A percentile compares a stretch with the other conserved stretches of the same genome.
phyloP scores from a whole-genome alignment of 208 protist genomes.

The Trypanosoma cruzi region DNA sequence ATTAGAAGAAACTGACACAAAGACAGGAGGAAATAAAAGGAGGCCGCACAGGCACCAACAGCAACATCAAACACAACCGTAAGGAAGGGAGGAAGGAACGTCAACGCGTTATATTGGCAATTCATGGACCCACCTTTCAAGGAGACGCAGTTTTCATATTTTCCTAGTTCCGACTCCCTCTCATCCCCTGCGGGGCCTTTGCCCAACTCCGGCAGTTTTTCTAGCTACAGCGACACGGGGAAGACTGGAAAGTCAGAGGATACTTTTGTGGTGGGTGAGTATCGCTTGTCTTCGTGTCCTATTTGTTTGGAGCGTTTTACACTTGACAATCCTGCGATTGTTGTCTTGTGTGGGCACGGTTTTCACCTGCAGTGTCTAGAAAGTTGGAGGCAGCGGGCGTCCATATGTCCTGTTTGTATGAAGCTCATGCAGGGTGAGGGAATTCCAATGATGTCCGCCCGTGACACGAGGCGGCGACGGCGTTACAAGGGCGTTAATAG shows the following conservation, averaged over 20 bases:
- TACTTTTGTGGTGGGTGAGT: constrained; percentile 74
- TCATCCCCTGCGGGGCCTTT: constrained; percentile 10
- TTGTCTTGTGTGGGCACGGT: constrained; percentile 74
- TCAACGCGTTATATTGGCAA: not conserved
- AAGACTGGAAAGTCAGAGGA: constrained; percentile 31
- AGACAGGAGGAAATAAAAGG: not conserved
- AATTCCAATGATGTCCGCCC: constrained; percentile 46
- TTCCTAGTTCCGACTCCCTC: constrained; percentile 25
- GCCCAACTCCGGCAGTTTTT: constrained; percentile 17
- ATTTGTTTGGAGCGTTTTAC: constrained; percentile 86
- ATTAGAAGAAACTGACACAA: not conserved
- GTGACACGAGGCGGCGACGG: constrained; percentile 39
- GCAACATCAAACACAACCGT: not conserved
- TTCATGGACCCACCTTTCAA: constrained; percentile 13
- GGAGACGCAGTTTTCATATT: not conserved
- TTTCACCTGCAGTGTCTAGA: constrained; percentile 86
- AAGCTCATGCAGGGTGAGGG: constrained; percentile 40
- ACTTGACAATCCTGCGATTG: constrained; percentile 76
- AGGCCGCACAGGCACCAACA: not conserved
- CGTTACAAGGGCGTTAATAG: constrained; percentile 21
- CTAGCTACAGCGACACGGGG: constrained; percentile 18
- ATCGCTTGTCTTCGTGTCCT: constrained; percentile 65
- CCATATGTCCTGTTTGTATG: constrained; percentile 68
- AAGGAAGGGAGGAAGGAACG: not conserved
- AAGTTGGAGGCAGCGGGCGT: constrained; percentile 73